A percentile compares a stretch with the other conserved stretches of the same genome.
phyloP scores from a whole-genome alignment of 345 rosid genomes.

The Rhodomyrtus tomentosa region DNA sequence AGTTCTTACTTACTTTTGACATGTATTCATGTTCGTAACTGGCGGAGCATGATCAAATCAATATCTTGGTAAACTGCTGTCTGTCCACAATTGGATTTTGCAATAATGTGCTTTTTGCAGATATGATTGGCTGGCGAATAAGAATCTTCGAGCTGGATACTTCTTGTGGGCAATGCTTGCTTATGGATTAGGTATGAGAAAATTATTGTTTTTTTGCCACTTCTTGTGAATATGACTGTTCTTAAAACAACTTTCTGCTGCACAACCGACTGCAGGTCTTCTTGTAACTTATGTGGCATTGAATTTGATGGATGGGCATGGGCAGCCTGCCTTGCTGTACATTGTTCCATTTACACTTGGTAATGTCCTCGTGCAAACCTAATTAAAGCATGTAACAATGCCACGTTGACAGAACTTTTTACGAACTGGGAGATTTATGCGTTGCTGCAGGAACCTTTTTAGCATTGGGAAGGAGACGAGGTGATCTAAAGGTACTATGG shows the following conservation, averaged over 20 bases:
- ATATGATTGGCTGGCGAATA: conserved; percentile 86
- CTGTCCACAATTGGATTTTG: background rate
- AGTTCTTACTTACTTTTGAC: background rate
- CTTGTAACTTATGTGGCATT: conserved; percentile 85
- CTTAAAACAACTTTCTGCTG: background rate
- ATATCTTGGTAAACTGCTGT: background rate
- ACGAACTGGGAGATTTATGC: background rate
- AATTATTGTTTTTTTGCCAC: background rate
- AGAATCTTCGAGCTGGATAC: conserved; percentile 79
- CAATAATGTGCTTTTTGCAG: conserved; percentile 21
- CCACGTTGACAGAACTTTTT: background rate
- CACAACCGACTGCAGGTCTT: conserved; percentile 47
- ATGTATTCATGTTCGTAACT: background rate
- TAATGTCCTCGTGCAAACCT: conserved; percentile 8
- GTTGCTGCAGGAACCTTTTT: conserved; percentile 59
- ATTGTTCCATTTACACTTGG: conserved; percentile 94
- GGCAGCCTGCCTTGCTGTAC: conserved; percentile 90
- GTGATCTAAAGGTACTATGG: conserved; percentile 70
- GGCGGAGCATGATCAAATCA: background rate
- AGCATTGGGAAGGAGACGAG: conserved; percentile 56
- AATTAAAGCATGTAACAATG: background rate
- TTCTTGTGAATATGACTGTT: background rate
- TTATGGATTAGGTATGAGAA: conserved; percentile 67
- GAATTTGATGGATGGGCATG: conserved; percentile 95
- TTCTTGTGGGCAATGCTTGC: conserved; percentile 93